Evolutionary conservation across 2,329 filamentous ascomycete species (phyloP).

Genomic region (Venturia aucupariae): DNA sequence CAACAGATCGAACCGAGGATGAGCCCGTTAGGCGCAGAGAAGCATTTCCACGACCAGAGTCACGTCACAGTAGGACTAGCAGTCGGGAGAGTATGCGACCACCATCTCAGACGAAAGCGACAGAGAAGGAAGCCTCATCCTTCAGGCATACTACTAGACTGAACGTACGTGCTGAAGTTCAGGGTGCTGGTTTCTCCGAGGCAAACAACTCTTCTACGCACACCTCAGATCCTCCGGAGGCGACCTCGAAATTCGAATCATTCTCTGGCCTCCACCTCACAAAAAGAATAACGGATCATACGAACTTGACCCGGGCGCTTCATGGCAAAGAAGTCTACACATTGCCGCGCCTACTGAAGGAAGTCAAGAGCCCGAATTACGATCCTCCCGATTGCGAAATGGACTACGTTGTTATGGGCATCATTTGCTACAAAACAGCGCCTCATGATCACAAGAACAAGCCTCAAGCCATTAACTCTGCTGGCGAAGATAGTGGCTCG

Average conservation of each 20-base stretch:
- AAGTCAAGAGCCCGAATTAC: conserved; percentile 75
- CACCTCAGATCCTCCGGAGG: not conserved
- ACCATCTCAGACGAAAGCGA: not conserved
- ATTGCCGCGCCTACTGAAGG: conserved; percentile 70
- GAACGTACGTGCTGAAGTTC: not conserved
- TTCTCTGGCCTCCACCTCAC: conserved; percentile 81
- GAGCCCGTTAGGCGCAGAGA: not conserved
- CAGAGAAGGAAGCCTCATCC: not conserved
- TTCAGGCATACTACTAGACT: not conserved
- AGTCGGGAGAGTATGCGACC: not conserved
- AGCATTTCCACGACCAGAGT: not conserved
- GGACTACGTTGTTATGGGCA: conserved; percentile 76
- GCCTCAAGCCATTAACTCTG: conserved; percentile 32
- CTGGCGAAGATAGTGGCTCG: conserved; percentile 41
- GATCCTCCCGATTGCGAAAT: conserved; percentile 70
- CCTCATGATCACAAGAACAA: conserved; percentile 54
- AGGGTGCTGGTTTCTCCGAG: not conserved
- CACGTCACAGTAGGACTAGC: not conserved
- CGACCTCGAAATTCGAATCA: conserved; percentile 49
- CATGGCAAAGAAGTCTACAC: conserved; percentile 66
- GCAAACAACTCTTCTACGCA: not conserved
- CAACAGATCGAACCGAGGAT: not conserved
- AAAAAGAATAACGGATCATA: conserved; percentile 73
- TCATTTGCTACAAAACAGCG: conserved; percentile 80
- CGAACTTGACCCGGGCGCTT: conserved; percentile 67